phyloP scores from a whole-genome alignment of 1,284 basidiomycete genomes.

The Anthracocystis setariae region DNA sequence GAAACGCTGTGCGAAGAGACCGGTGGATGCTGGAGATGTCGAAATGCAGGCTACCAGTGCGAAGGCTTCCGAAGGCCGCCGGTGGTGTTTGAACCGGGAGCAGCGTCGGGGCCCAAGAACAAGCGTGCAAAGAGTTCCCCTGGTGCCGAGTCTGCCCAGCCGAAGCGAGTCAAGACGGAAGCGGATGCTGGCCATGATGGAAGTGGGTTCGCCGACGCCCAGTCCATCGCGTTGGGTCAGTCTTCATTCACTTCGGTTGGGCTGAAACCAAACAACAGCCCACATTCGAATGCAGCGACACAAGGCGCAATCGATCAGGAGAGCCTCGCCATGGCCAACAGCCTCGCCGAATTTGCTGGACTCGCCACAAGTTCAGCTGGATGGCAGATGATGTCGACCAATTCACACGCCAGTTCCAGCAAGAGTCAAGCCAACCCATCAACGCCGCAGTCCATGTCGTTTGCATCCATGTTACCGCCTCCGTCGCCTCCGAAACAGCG shows the following conservation, averaged over 20 bases:
- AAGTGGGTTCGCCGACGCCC: constrained; percentile 8
- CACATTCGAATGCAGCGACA: background rate
- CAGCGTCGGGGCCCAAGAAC: constrained; percentile 3
- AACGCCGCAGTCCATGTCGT: background rate
- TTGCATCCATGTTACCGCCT: constrained; percentile 11
- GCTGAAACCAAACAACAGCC: background rate
- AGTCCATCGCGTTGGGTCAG: constrained; percentile 7
- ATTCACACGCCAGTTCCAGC: background rate
- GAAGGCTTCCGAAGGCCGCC: constrained; percentile 37
- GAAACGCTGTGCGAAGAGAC: constrained; percentile 43
- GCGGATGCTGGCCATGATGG: background rate
- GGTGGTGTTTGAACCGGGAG: constrained; percentile 28
- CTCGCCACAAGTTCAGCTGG: constrained; percentile 29
- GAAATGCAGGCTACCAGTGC: constrained; percentile 47
- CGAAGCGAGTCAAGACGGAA: constrained; percentile 17
- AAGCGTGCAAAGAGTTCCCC: constrained; percentile 25
- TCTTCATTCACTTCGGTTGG: constrained; percentile 15
- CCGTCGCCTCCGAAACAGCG: constrained; percentile 5
- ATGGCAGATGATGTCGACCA: constrained; percentile 12
- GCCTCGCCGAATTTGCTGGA: constrained; percentile 35
- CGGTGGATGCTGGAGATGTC: constrained; percentile 45
- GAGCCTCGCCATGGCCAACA: constrained; percentile 25
- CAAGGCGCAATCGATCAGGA: constrained; percentile 11
- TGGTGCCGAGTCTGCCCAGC: background rate
- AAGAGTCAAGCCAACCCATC: constrained; percentile 6